Evolutionary conservation across 495 filamentous ascomycete genomes (phyloP).

Genomic region (Trichoderma reesei): DNA sequence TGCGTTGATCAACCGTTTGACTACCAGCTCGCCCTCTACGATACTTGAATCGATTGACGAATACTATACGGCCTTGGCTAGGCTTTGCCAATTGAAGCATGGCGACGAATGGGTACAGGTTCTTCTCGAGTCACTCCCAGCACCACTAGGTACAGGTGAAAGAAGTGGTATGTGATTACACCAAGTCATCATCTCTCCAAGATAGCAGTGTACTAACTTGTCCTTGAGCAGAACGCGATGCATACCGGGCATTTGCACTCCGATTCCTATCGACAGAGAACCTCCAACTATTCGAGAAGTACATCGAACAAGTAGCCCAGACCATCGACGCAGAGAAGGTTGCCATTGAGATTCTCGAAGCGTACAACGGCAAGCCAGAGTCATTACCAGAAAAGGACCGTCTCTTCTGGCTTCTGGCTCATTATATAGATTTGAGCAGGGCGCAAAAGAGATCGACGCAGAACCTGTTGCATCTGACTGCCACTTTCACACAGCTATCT

Average conservation of each 20-base stretch:
- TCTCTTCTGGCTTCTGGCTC: slow-evolving; percentile 67
- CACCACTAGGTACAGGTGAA: background rate
- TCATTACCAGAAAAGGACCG: slow-evolving; percentile 17
- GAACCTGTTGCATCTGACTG: slow-evolving; percentile 16
- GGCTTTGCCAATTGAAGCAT: background rate
- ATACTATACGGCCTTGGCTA: background rate
- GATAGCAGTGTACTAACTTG: background rate
- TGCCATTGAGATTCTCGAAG: background rate
- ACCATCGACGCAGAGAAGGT: slow-evolving; percentile 21
- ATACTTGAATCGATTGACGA: background rate
- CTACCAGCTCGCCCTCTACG: background rate
- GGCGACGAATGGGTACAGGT: background rate
- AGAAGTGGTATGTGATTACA: background rate
- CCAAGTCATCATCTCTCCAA: too few species aligned
- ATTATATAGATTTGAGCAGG: slow-evolving; percentile 68
- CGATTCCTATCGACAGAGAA: background rate
- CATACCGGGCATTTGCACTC: background rate
- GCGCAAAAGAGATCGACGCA: slow-evolving; percentile 21
- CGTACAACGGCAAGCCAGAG: slow-evolving; percentile 14
- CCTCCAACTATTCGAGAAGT: slow-evolving; percentile 7
- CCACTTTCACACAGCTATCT: slow-evolving; percentile 20
- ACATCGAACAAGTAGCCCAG: slow-evolving; percentile 6
- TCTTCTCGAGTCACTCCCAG: background rate
- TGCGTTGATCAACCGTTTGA: background rate
- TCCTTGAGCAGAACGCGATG: background rate